Conservation (phyloP, 331 rosid species). For the Malus hybrid region DNA sequence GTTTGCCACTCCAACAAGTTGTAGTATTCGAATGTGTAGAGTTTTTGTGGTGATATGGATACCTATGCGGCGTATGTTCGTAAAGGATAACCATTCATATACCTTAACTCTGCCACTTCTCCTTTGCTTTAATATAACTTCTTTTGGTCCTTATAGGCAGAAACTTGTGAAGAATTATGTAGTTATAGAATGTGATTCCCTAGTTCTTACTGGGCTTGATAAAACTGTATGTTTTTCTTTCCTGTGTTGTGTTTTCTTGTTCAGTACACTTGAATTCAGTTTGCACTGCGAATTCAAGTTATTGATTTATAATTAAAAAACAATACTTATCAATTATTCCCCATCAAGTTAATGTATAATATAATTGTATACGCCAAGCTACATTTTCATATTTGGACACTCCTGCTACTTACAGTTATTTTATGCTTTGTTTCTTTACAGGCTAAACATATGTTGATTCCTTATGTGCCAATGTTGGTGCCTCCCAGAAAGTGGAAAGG, state of each 20-base stretch:
- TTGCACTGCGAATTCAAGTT: background rate
- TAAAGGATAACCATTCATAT: background rate
- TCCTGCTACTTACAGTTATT: constrained; percentile 11
- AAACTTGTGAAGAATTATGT: constrained; percentile 67
- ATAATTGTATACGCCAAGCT: no score
- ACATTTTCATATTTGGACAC: background rate
- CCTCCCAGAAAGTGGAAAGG: constrained; percentile 89
- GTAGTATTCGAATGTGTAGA: background rate
- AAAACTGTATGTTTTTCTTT: constrained; percentile 45
- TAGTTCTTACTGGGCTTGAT: constrained; percentile 66
- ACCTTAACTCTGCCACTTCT: background rate
- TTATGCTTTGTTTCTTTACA: constrained; percentile 35
- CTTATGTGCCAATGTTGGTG: constrained; percentile 81
- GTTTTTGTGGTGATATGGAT: background rate
- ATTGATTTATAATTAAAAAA: no score
- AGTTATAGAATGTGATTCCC: constrained; percentile 67
- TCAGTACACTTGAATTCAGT: constrained; percentile 5
- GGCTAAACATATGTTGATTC: constrained; percentile 73
- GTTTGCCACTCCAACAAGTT: background rate
- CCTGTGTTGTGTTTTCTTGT: background rate
- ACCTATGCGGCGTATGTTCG: background rate
- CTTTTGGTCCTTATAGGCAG: constrained; percentile 43
- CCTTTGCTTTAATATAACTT: constrained; percentile 7
- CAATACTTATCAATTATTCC: no score
- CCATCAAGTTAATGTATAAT: no score